A percentile compares a stretch with the other conserved stretches of the same genome.
These are phyloP conservation scores for Debaryomyces prosopidis DNA, from an alignment of 805 yeast species.

Conservation along the genomic window DNA sequence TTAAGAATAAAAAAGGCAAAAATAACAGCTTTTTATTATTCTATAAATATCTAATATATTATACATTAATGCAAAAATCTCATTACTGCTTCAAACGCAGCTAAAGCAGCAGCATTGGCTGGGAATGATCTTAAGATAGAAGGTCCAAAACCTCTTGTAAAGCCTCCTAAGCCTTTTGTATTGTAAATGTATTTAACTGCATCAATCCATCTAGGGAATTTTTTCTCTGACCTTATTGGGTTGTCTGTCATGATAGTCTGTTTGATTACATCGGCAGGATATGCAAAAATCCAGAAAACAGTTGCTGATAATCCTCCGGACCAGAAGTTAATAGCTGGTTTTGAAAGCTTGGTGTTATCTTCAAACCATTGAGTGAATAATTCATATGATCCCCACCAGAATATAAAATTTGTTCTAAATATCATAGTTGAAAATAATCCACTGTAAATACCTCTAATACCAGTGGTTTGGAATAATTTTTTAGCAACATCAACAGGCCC, in stretches of 20 bases:
- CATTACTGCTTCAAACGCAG: constrained; percentile 85
- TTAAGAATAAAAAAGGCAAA: not conserved
- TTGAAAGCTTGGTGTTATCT: constrained; percentile 61
- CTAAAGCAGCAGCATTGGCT: constrained; percentile 90
- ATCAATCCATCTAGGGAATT: constrained; percentile 66
- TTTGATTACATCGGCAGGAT: constrained; percentile 86
- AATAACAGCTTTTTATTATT: not conserved
- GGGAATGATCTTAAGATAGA: constrained; percentile 84
- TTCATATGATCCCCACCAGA: constrained; percentile 96
- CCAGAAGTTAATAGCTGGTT: constrained; percentile 82
- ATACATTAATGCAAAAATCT: constrained; percentile 39
- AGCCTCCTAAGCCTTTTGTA: constrained; percentile 66
- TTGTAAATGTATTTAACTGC: constrained; percentile 71
- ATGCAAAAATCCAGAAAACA: constrained; percentile 86
- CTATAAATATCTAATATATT: too few relatives aligned
- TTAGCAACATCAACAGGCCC: constrained; percentile 81
- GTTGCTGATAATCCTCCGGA: constrained; percentile 87
- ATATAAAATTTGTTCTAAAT: constrained; percentile 81
- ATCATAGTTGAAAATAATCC: constrained; percentile 86
- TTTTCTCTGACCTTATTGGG: constrained; percentile 59
- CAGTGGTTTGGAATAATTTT: constrained; percentile 58
- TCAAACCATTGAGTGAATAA: constrained; percentile 69
- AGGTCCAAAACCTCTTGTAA: constrained; percentile 79
- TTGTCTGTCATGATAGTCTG: constrained; percentile 82
- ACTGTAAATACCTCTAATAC: constrained; percentile 72